These are phyloP conservation scores for Megacollybia platyphylla DNA, from an alignment of 1,284 basidiomycete species.

Conservation along the genomic window DNA sequence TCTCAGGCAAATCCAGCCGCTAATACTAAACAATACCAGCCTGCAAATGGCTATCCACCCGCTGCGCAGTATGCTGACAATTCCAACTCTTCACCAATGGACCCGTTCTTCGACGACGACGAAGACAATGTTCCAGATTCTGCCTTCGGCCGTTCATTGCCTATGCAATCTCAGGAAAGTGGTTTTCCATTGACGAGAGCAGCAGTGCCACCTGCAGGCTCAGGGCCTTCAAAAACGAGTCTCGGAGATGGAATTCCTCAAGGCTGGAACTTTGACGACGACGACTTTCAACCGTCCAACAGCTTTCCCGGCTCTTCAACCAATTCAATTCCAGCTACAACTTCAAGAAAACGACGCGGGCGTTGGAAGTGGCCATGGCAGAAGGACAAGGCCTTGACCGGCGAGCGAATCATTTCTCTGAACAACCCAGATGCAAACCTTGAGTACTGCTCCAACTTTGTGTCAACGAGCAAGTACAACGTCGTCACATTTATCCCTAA, in stretches of 20 bases:
- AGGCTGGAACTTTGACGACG: slow-evolving; percentile 64
- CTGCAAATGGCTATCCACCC: slow-evolving; percentile 46
- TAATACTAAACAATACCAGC: slow-evolving; percentile 34
- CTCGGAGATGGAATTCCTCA: slow-evolving; percentile 36
- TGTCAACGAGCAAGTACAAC: slow-evolving; percentile 96
- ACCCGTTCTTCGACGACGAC: slow-evolving; percentile 77
- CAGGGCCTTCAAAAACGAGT: slow-evolving; percentile 30
- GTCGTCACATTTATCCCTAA: slow-evolving; percentile 83
- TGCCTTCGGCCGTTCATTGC: slow-evolving; percentile 39
- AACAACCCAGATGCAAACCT: slow-evolving; percentile 65
- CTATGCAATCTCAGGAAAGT: slow-evolving; percentile 63
- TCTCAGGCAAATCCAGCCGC: slow-evolving; percentile 58
- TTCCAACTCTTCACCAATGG: slow-evolving; percentile 34
- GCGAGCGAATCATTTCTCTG: slow-evolving; percentile 63
- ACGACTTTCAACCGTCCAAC: slow-evolving; percentile 29
- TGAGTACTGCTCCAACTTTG: slow-evolving; percentile 73
- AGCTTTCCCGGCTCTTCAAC: slow-evolving; percentile 33
- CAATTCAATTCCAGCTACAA: slow-evolving; percentile 13
- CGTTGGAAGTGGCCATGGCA: slow-evolving; percentile 74
- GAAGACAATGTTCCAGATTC: slow-evolving; percentile 57
- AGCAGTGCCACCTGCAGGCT: slow-evolving; percentile 50
- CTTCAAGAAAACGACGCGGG: slow-evolving; percentile 15
- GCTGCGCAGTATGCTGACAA: slow-evolving; percentile 18
- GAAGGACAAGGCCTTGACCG: slow-evolving; percentile 43
- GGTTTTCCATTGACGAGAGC: slow-evolving; percentile 44